A percentile compares a stretch with the other conserved stretches of the same genome.
Evolutionary conservation across 768 basidiomycete genomes (phyloP).

Genomic region (Lactarius sp.): DNA sequence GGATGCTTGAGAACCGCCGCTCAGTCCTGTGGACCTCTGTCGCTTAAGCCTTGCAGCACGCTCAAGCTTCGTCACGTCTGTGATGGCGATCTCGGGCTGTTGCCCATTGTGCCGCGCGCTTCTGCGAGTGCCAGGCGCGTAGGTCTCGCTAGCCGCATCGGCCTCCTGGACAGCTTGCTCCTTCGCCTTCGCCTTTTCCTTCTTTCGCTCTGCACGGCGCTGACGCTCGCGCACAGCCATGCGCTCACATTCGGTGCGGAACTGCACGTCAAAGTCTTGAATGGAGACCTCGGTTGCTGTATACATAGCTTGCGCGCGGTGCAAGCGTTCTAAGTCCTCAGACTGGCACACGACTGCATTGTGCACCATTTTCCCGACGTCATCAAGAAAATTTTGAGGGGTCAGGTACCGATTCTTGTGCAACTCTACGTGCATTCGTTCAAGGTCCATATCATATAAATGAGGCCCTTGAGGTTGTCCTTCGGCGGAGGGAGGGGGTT

Average conservation of each 20-base stretch:
- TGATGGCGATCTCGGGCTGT: constrained; percentile 64
- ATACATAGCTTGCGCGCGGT: constrained; percentile 85
- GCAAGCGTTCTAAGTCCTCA: constrained; percentile 70
- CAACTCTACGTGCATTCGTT: constrained; percentile 81
- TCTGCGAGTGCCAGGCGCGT: constrained; percentile 54
- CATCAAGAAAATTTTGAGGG: constrained; percentile 80
- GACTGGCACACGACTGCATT: constrained; percentile 54
- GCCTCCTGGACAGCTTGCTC: constrained; percentile 29
- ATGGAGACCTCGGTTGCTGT: constrained; percentile 82
- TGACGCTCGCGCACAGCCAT: constrained; percentile 77
- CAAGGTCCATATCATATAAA: constrained; percentile 85
- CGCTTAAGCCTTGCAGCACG: constrained; percentile 46
- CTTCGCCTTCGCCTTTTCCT: constrained; percentile 34
- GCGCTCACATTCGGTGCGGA: constrained; percentile 78
- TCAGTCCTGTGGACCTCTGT: constrained; percentile 50
- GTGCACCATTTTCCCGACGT: constrained; percentile 75
- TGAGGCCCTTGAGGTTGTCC: constrained; percentile 40
- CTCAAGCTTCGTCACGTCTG: constrained; percentile 72
- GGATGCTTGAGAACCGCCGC: constrained; percentile 27
- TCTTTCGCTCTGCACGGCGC: constrained; percentile 48
- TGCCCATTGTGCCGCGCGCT: constrained; percentile 72
- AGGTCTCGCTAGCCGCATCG: constrained; percentile 34
- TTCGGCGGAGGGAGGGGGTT: constrained; percentile 33
- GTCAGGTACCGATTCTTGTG: constrained; percentile 85
- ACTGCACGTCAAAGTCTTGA: constrained; percentile 76